Evolutionary conservation across 2,329 filamentous ascomycete species (phyloP).

Genomic region (Bretziella fagacearum): DNA sequence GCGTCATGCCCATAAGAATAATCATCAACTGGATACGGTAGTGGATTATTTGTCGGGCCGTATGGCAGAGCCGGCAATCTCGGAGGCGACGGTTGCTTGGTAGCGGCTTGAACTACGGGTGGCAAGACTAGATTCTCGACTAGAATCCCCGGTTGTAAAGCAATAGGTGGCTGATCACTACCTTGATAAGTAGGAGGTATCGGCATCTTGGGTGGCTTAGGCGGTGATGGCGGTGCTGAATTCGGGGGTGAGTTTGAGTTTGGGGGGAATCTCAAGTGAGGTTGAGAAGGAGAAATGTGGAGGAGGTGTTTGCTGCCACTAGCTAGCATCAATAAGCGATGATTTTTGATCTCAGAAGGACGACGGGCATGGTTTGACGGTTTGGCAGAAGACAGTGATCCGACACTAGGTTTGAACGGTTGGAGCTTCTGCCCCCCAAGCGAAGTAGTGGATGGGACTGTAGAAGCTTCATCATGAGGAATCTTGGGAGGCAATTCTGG

Average conservation of each 20-base stretch:
- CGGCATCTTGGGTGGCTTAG: not conserved
- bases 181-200: not conserved
- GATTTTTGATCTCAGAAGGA: not conserved
- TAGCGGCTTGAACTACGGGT: not conserved
- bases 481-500: not conserved
- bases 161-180: not conserved
- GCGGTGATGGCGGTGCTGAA: not conserved
- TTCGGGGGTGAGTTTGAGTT: not conserved
- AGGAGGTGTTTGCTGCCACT: not conserved
- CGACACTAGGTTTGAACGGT: conserved; percentile 8
- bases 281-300: not conserved
- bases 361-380: not conserved
- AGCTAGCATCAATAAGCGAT: not conserved
- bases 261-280: not conserved
- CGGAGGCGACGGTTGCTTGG: not conserved
- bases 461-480: not conserved
- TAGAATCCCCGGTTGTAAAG: conserved; percentile 5
- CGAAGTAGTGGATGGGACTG: not conserved
- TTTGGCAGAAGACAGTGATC: not conserved
- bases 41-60: not conserved
- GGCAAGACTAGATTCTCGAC: not conserved
- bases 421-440: not conserved
- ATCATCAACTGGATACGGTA: conserved; percentile 13
- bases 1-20: not conserved
- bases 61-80: not conserved